phyloP scores from a whole-genome alignment of 768 basidiomycete species.

The Sarcodon sp. region DNA sequence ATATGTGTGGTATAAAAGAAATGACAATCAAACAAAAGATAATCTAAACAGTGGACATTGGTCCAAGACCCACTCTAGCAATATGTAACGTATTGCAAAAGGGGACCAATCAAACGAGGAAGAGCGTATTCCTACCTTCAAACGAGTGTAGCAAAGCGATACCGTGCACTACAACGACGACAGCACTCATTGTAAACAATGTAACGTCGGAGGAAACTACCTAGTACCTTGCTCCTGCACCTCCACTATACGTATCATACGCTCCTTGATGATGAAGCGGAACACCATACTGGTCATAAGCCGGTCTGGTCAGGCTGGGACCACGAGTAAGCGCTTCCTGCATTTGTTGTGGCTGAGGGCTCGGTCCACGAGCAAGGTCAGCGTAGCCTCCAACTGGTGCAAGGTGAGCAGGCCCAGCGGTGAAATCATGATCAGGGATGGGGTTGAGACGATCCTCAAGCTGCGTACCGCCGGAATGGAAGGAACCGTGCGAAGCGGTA shows the following conservation, averaged over 20 bases:
- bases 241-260: slow-evolving; percentile 12
- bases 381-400: slow-evolving; percentile 74
- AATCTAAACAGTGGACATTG: too few species aligned
- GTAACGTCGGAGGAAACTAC: too few species aligned
- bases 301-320: slow-evolving; percentile 30
- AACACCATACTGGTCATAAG: slow-evolving; percentile 41
- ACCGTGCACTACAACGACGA: too few species aligned
- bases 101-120: too few species aligned
- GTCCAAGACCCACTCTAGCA: too few species aligned
- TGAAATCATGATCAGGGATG: slow-evolving; percentile 67
- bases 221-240: background rate
- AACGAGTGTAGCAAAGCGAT: too few species aligned
- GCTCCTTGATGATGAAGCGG: slow-evolving; percentile 51
- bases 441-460: slow-evolving; percentile 17
- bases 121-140: too few species aligned
- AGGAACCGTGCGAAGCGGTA: slow-evolving; percentile 43
- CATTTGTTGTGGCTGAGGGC: slow-evolving; percentile 45
- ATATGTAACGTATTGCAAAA: too few species aligned
- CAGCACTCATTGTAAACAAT: too few species aligned
- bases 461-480: slow-evolving; percentile 36
- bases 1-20: too few species aligned
- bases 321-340: slow-evolving; percentile 21
- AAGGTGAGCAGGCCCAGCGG: slow-evolving; percentile 40
- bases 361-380: slow-evolving; percentile 65
- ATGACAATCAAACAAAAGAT: too few species aligned